phyloP scores from a whole-genome alignment of 1,284 basidiomycete genomes.

The Coniophora puteana region DNA sequence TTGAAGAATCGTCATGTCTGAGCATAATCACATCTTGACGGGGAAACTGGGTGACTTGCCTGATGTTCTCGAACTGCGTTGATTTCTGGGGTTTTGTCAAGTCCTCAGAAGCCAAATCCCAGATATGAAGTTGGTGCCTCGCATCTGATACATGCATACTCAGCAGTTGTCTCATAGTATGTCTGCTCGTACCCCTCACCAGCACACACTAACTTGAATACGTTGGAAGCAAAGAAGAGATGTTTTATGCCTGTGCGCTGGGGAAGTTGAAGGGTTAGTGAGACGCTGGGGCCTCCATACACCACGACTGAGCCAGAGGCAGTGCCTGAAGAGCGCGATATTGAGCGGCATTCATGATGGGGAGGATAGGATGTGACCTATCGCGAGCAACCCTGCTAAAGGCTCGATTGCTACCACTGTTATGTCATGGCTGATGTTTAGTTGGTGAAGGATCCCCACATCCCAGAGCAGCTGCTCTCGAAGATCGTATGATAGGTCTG shows the following conservation, averaged over 20 bases:
- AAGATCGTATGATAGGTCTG: slow-evolving; percentile 55
- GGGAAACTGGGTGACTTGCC: slow-evolving; percentile 35
- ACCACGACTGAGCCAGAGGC: slow-evolving; percentile 53
- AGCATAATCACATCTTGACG: neutral
- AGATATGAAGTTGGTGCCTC: slow-evolving; percentile 64
- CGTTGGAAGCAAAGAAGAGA: slow-evolving; percentile 57
- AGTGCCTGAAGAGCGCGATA: slow-evolving; percentile 46
- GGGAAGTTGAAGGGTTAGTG: slow-evolving; percentile 48
- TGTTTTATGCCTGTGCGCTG: slow-evolving; percentile 53
- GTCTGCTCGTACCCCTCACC: too few relatives aligned
- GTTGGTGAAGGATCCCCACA: slow-evolving; percentile 40
- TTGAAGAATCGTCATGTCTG: slow-evolving; percentile 11
- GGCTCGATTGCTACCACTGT: slow-evolving; percentile 69
- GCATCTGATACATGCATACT: slow-evolving; percentile 42
- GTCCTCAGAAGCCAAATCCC: slow-evolving; percentile 50
- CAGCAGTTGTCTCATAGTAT: slow-evolving; percentile 3
- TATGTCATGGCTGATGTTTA: slow-evolving; percentile 54
- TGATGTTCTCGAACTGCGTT: slow-evolving; percentile 48
- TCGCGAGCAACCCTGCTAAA: slow-evolving; percentile 67
- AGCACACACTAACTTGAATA: slow-evolving; percentile 58
- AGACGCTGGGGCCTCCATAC: slow-evolving; percentile 64
- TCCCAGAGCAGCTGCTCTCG: slow-evolving; percentile 58
- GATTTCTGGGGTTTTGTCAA: slow-evolving; percentile 53
- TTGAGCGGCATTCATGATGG: neutral
- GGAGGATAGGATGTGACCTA: slow-evolving; percentile 40